Conservation (phyloP, 208 protist genomes). For the Leishmania amazonensis region DNA sequence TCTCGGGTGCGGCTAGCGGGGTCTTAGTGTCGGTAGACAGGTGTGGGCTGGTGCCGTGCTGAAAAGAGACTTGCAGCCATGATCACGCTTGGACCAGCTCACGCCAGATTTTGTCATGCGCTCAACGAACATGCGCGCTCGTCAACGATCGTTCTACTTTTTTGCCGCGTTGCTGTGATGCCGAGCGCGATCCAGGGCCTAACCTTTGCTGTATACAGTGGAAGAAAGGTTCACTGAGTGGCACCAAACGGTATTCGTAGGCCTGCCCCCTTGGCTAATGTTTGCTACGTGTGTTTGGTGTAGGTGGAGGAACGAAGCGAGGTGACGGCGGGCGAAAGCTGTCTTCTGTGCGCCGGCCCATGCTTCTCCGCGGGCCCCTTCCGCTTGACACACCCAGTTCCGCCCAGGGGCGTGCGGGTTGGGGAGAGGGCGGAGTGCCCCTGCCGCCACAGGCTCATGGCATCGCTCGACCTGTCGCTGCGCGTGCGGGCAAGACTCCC, state of each 20-base stretch:
- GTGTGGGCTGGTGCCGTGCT: not conserved
- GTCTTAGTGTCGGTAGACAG: not conserved
- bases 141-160: not conserved
- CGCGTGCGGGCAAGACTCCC: too few species aligned
- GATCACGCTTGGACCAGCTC: not conserved
- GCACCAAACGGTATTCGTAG: not conserved
- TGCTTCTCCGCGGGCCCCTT: not conserved
- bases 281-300: too few species aligned
- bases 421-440: not conserved
- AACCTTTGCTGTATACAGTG: not conserved
- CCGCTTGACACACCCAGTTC: not conserved
- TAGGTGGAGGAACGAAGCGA: not conserved
- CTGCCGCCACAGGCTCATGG: not conserved
- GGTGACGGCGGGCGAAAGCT: not conserved
- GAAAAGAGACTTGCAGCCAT: not conserved
- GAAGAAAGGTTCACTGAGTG: not conserved
- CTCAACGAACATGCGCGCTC: not conserved
- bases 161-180: not conserved
- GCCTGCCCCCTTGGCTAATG: not conserved
- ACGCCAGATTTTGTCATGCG: not conserved
- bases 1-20: not conserved
- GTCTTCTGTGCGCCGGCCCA: not conserved
- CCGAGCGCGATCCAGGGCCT: not conserved
- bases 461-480: too few species aligned
- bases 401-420: not conserved